Evolutionary conservation across 1,139 yeast genomes (phyloP).

Genomic region (Scheffersomyces stambukii): DNA sequence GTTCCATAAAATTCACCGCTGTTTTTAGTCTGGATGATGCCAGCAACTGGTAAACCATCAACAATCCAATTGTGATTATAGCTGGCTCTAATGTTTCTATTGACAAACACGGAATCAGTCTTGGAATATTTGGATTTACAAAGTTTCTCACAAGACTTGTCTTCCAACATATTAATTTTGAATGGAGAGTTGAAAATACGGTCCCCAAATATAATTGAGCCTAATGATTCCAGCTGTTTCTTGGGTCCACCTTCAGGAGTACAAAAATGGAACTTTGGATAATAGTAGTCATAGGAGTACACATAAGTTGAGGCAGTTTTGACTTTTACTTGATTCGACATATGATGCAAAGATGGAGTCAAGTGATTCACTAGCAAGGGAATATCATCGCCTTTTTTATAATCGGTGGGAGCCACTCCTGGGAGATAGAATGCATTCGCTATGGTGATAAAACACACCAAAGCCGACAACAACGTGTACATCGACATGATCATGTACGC

Average conservation of each 20-base stretch:
- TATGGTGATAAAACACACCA: slow-evolving; percentile 18
- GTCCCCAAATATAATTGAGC: slow-evolving; percentile 92
- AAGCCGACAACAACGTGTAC: slow-evolving; percentile 11
- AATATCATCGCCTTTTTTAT: slow-evolving; percentile 63
- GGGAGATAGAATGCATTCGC: slow-evolving; percentile 76
- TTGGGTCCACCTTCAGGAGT: slow-evolving; percentile 63
- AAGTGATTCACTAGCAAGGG: slow-evolving; percentile 85
- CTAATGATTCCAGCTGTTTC: slow-evolving; percentile 85
- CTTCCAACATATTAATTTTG: slow-evolving; percentile 70
- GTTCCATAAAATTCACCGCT: slow-evolving; percentile 62
- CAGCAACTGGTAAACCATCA: slow-evolving; percentile 93
- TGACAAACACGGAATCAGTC: slow-evolving; percentile 69
- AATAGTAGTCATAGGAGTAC: slow-evolving; percentile 82
- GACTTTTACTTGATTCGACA: slow-evolving; percentile 23
- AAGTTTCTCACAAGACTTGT: slow-evolving; percentile 58
- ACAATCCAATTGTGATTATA: slow-evolving; percentile 89
- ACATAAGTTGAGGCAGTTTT: slow-evolving; percentile 51
- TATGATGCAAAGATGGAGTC: slow-evolving; percentile 68
- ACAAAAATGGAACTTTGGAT: slow-evolving; percentile 81
- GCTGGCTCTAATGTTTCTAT: slow-evolving; percentile 73
- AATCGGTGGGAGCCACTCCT: slow-evolving; percentile 92
- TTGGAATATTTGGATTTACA: slow-evolving; percentile 61
- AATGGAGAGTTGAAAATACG: slow-evolving; percentile 92
- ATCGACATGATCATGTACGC: slow-evolving; percentile 3
- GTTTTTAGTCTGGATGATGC: slow-evolving; percentile 47